Percentiles rank a stretch among this genome's conserved stretches.
These are phyloP conservation scores for Puccinia coronata DNA, from an alignment of 1,284 basidiomycete species.

Conservation along the genomic window DNA sequence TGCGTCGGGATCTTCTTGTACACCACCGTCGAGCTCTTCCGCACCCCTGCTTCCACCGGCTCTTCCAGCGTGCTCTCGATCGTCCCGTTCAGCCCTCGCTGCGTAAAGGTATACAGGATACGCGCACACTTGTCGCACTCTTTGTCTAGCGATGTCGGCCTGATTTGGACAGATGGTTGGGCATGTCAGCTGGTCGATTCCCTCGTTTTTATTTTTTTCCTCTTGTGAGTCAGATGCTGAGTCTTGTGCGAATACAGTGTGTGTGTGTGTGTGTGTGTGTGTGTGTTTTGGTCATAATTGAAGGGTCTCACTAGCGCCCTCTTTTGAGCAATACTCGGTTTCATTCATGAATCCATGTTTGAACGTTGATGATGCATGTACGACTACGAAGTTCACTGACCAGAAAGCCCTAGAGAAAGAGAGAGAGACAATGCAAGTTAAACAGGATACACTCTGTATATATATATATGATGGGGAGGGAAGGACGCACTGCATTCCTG, in stretches of 20 bases:
- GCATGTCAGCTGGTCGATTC: neutral
- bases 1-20: conserved; percentile 57
- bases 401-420: conserved; percentile 2
- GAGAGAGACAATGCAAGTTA: neutral
- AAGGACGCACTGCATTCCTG: conserved; percentile 4
- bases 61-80: conserved; percentile 47
- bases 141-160: conserved; percentile 51
- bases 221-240: neutral
- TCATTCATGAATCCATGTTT: no score
- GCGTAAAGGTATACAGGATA: conserved; percentile 52
- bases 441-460: neutral
- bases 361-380: no score
- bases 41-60: conserved; percentile 42
- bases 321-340: no score
- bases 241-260: neutral
- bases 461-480: neutral
- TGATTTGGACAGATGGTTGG: neutral
- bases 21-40: conserved; percentile 57
- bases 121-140: conserved; percentile 52
- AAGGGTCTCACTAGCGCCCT: no score
- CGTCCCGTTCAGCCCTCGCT: neutral
- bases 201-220: neutral
- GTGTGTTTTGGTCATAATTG: no score
- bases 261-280: no score
- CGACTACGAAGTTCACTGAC: neutral